Evolutionary conservation across 2,329 filamentous ascomycete species (phyloP).

Genomic region (Fusarium agapanthi): DNA sequence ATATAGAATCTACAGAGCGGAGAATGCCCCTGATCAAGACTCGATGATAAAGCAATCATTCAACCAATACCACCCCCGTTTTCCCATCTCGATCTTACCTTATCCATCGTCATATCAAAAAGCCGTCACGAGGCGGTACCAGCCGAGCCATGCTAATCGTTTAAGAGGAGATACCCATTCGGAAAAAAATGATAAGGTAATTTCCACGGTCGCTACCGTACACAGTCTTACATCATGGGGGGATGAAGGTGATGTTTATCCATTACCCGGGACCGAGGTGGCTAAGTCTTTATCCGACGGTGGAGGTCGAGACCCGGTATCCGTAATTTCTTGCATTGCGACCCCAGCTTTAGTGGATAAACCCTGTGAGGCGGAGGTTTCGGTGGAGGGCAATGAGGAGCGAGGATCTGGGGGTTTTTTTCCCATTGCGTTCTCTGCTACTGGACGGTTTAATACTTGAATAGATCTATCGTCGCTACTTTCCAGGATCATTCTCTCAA

Average conservation of each 20-base stretch:
- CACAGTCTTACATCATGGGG: conserved; percentile 5
- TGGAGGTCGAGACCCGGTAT: neutral
- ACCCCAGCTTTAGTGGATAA: conserved; percentile 15
- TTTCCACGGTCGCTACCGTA: neutral
- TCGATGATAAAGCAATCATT: neutral
- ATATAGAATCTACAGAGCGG: conserved; percentile 17
- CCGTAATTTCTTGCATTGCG: conserved; percentile 6
- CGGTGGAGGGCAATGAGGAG: neutral
- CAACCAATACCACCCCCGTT: conserved; percentile 8
- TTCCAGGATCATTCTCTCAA: neutral
- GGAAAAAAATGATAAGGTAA: neutral
- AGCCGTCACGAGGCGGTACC: conserved; percentile 11
- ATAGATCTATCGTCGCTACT: neutral
- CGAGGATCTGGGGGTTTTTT: neutral
- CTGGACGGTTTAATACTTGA: conserved; percentile 27
- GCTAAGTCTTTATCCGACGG: conserved; percentile 31
- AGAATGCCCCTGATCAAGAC: conserved; percentile 7
- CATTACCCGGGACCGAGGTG: conserved; percentile 17
- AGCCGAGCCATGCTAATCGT: neutral
- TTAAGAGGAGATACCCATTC: neutral
- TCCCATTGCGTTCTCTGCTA: conserved; percentile 9
- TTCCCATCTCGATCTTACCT: neutral
- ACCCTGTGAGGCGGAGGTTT: conserved; percentile 21
- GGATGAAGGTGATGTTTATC: neutral
- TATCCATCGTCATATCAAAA: neutral